A percentile compares a stretch with the other conserved stretches of the same genome.
These are phyloP conservation scores for Teunomyces cretensis DNA, from an alignment of 805 yeast species.

Conservation along the genomic window DNA sequence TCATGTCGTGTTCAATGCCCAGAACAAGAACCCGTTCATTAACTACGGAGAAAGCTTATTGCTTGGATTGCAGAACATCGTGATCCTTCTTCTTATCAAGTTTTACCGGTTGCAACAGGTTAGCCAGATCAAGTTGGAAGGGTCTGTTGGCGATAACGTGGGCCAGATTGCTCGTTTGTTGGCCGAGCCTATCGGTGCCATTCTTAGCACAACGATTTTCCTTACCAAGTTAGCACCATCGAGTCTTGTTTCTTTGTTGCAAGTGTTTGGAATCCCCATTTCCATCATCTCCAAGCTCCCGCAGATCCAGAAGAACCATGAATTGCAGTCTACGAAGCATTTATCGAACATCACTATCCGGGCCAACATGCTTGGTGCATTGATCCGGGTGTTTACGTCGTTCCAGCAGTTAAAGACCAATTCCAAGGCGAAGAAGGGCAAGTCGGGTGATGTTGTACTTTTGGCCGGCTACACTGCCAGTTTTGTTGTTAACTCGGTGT, in stretches of 20 bases:
- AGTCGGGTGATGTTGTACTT: conserved; percentile 29
- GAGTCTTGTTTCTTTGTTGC: conserved; percentile 26
- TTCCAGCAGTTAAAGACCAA: conserved; percentile 26
- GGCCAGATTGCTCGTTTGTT: conserved; percentile 16
- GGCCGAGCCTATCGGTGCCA: conserved; percentile 24
- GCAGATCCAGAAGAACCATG: conserved; percentile 36
- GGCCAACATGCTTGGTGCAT: conserved; percentile 41
- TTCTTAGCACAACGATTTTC: conserved; percentile 27
- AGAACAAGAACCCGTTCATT: conserved; percentile 32
- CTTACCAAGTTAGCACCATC: conserved; percentile 33
- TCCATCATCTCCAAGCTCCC: conserved; percentile 39
- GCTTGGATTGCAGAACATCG: conserved; percentile 38
- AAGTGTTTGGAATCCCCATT: conserved; percentile 39
- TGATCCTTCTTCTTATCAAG: conserved; percentile 34
- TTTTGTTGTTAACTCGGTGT: conserved; percentile 31
- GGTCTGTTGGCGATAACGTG: background rate
- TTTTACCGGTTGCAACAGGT: conserved; percentile 27
- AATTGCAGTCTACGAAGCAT: conserved; percentile 35
- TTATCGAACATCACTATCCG: conserved; percentile 38
- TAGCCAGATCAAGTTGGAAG: background rate
- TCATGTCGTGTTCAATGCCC: conserved; percentile 40
- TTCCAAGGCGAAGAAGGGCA: conserved; percentile 14
- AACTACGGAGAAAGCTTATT: conserved; percentile 42
- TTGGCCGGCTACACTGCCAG: conserved; percentile 40
- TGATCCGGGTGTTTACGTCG: conserved; percentile 41